Percentiles rank a stretch among this genome's conserved stretches.
phyloP scores from a whole-genome alignment of 352 stramenopile species.

The Elongisporangium senticosum region DNA sequence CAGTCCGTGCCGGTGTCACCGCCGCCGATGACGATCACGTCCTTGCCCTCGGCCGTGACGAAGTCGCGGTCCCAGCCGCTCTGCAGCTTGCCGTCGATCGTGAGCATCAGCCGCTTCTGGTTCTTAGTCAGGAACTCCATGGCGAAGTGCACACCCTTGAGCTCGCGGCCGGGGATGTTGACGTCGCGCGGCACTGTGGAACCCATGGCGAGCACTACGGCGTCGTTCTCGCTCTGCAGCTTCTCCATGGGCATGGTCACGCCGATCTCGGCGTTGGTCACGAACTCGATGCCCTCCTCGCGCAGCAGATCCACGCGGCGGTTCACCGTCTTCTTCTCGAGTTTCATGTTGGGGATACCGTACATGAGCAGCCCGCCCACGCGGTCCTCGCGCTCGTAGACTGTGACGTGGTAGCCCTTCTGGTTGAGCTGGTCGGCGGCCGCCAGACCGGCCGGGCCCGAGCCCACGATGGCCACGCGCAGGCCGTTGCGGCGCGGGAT shows the following conservation, averaged over 20 bases:
- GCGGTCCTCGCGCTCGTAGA: slow-evolving; percentile 96
- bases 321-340: slow-evolving; percentile 96
- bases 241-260: slow-evolving; percentile 76
- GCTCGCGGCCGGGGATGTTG: slow-evolving; percentile 77
- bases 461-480: slow-evolving; percentile 94
- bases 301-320: slow-evolving; percentile 91
- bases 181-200: slow-evolving; percentile 95
- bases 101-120: slow-evolving; percentile 95
- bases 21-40: slow-evolving; percentile 98
- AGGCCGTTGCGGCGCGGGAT: slow-evolving; percentile 92
- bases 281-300: slow-evolving; percentile 97
- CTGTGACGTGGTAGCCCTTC: slow-evolving; percentile 95
- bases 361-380: slow-evolving; percentile 97
- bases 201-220: slow-evolving; percentile 92
- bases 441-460: slow-evolving; percentile 89
- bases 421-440: slow-evolving; percentile 97
- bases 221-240: slow-evolving; percentile 81
- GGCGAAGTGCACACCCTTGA: slow-evolving; percentile 96
- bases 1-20: slow-evolving; percentile 97
- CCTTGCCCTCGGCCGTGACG: slow-evolving; percentile 95
- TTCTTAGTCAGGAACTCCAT: slow-evolving; percentile 98
- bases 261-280: slow-evolving; percentile 93
- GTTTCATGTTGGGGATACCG: slow-evolving; percentile 99
- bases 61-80: slow-evolving; percentile 93
- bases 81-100: slow-evolving; percentile 93